Base-by-base conservation (phyloP, 2,329 filamentous ascomycete species). In the Pyrenochaeta sp. region DNA sequence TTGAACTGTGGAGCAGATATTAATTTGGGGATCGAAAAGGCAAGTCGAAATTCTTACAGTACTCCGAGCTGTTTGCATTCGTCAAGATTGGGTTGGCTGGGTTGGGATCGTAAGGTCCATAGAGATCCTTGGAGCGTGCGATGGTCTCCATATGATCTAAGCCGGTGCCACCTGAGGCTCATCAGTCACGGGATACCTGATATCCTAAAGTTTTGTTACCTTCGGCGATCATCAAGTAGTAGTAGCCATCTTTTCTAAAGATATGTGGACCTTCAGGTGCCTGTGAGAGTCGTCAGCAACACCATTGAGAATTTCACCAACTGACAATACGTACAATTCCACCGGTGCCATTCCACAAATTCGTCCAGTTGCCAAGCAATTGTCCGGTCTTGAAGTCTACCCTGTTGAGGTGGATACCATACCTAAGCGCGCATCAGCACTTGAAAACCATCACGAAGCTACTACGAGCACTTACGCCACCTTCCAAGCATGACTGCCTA, bases 81-180 rank as follows among this genome's bases (percentile, higher is more conserved):
- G 77, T 77, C 30, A 80, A 59, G 28, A 81, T 64, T 0, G 80
- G 80, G 46, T 81, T 81, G 1, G 50, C 48, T 0, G 72, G 61
- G 55, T 74, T 74, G 1, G 69, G 43, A 19, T 75, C 72, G 54
- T 77, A 81, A 3, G 78, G 78, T 0, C 79, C 78, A 30, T 67
- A 65, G 12, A 78, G 59, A 32, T 71, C 61, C 24, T 63, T 69
- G 1, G 76, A 77, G 7, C 78, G 67, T 7, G 76, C 77, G 7
- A 80, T 77, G 0, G 72, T 77, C 34, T 69, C 76, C 65, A 69
- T 70, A 50, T 79, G 78, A 6, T 61, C 68, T 2, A 76, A 57
- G 9, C 71, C 73, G 1, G 77, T 79, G 3, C 78, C 78, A 13
- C 69, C 66, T 68, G 7, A 10, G 6, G 8, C 5, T 15, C 24